Evolutionary conservation across 257 asterid species (phyloP), one percentile per base, ranked within the genome.

Genomic region (Solanum appendiculatum): DNA sequence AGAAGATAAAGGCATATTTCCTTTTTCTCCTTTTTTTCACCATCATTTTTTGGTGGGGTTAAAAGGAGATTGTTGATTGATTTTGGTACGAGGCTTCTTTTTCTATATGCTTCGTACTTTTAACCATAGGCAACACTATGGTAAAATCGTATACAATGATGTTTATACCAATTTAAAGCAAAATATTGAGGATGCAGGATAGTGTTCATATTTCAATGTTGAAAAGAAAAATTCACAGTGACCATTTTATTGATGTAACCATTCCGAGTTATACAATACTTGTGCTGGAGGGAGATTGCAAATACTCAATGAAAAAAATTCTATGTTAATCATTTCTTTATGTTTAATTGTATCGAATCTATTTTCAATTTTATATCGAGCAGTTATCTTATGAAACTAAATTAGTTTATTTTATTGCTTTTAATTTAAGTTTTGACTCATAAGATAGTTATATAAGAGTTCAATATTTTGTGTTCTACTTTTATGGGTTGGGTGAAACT

Each of bases 401-500:
- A 54, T 54, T 27, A 18, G 5, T 13, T 13, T 27, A 13, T 8
- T 66, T 5, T 48, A 48, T 48, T 48, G 58, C 2, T 66, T 66
- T 13, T 66, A 25, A 12, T n/a, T 25, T 64, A 64, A 64, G 34
- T 66, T 66, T 66, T 29, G 27, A 6, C 37, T 66, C 74, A 66
- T 66, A 48, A 48, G 58, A 48, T 48, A 23, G 12, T 37, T 40
- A n/a, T 21, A 74, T 74, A n/a, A 75, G 7, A 75, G n/a, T 12
- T 40, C 3, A 3, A 75, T 40, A n/a, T n/a, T 75, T 75, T 40
- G 21, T 12, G 34, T 29, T 39, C 11, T 56, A 86, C 37, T 89
- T 85, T 88, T 92, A 80, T 63, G 86, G 91, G 86, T 90, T 86
- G 92, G 36, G 83, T 86, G 64, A 81, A 86, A 69, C 44, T 82